Percentiles rank a stretch among this genome's conserved stretches.
Evolutionary conservation across 176 grass and related monocot genomes (phyloP).

Genomic region (Rhynchospora breviuscula): DNA sequence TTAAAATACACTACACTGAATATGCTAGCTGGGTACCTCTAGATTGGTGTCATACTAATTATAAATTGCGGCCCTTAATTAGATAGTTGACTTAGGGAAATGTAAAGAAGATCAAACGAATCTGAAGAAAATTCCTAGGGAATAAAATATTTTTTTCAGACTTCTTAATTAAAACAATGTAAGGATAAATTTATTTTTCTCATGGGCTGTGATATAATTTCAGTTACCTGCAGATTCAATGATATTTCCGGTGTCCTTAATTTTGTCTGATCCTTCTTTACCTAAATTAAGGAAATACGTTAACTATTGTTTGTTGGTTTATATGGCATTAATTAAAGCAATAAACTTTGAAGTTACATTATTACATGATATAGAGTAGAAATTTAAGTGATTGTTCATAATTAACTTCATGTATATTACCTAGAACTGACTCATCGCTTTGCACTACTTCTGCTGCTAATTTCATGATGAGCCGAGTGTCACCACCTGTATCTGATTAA

Average conservation of each 20-base stretch:
- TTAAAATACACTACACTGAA: neutral
- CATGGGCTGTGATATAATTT: neutral
- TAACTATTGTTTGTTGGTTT: neutral
- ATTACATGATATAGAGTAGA: neutral
- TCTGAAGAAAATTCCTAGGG: neutral
- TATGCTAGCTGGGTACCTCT: constrained; percentile 4
- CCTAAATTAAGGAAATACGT: neutral
- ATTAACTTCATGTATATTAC: neutral
- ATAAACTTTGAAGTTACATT: neutral
- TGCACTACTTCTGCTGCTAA: neutral
- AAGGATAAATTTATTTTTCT: neutral
- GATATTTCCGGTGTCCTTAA: neutral
- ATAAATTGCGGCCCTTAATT: neutral
- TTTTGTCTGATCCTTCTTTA: neutral
- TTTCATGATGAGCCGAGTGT: constrained; percentile 1
- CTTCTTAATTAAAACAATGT: neutral
- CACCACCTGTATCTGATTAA: neutral
- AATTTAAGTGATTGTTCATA: too few relatives aligned
- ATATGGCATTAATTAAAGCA: neutral
- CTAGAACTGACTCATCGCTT: neutral
- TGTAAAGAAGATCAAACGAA: neutral
- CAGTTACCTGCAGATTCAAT: neutral
- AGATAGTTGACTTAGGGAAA: neutral
- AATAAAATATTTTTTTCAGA: constrained; percentile 17
- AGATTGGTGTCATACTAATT: constrained; percentile 9